A percentile compares a stretch with the other conserved stretches of the same genome.
Evolutionary conservation across 1,284 basidiomycete genomes (phyloP).

Genomic region (Cutaneotrichosporon dermatis): DNA sequence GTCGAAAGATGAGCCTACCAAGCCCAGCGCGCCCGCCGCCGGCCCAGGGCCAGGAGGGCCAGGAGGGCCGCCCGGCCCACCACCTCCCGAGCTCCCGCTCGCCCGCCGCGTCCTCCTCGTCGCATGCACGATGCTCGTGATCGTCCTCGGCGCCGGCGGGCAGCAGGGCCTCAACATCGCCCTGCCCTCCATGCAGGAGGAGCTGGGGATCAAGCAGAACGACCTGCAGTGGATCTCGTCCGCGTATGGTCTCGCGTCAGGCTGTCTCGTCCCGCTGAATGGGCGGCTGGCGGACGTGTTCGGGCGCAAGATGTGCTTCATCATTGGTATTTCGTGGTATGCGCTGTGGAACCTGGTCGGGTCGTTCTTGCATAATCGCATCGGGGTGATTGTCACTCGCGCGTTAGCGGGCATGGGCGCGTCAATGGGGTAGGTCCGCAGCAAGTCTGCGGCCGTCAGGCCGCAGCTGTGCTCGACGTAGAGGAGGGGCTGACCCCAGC

Average conservation of each 20-base stretch:
- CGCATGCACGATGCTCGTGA: conserved; percentile 8
- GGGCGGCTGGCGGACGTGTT: conserved; percentile 45
- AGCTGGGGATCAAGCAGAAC: conserved; percentile 24
- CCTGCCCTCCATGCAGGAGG: conserved; percentile 40
- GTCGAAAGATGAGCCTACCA: no score
- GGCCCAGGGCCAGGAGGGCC: neutral
- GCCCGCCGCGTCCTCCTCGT: conserved; percentile 11
- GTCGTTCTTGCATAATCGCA: conserved; percentile 36
- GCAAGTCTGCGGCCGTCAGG: conserved; percentile 1
- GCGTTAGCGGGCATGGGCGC: conserved; percentile 35
- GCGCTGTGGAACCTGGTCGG: conserved; percentile 34
- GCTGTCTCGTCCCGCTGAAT: conserved; percentile 39
- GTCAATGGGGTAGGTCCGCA: conserved; percentile 27
- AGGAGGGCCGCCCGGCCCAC: neutral
- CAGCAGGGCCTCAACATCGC: conserved; percentile 36
- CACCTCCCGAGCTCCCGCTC: neutral
- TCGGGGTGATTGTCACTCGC: conserved; percentile 33
- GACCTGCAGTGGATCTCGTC: conserved; percentile 42
- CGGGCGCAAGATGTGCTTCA: conserved; percentile 35
- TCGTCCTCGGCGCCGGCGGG: conserved; percentile 9
- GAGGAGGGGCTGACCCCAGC: conserved; percentile 14
- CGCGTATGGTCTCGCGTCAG: conserved; percentile 39
- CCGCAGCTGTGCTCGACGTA: no score
- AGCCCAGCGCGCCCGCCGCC: neutral
- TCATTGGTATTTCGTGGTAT: conserved; percentile 39